Base-by-base conservation (phyloP, 345 rosid species). In the Gossypium rotundifolium region DNA sequence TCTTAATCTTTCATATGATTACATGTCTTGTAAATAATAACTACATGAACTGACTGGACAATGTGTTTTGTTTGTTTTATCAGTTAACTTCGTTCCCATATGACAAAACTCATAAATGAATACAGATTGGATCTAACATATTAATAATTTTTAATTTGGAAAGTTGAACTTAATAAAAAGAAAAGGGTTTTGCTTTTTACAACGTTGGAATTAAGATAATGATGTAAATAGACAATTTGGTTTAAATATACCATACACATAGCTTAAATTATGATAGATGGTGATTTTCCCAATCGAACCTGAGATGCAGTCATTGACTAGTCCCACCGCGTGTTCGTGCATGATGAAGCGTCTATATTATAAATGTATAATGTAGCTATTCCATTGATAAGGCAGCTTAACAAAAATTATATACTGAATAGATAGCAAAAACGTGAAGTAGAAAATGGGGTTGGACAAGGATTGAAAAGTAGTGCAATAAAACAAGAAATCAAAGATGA, bases 171-270 rank as follows among this genome's bases (percentile, higher is more conserved):
- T 13, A 22, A 2, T 53, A 53, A 7, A 52, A 16, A 1, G 45
- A 12, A 49, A 25, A 59, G 42, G 9, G 61, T 44, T 54, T 38
- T 7, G n/a, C 55, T 63, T 20, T n/a, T 7, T 0, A 4, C 11
- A 13, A 73, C 7, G 23, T 53, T 13, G 10, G 9, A 61, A 40
- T 60, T 59, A 54, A 57, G 70, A 65, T 58, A 84, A 70, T 12
- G 2, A 77, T 17, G 55, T 62, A 10, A 17, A 33, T 33, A 33
- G 38, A 25, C 51, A 42, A 65, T 14, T n/a, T 42, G 40, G n/a
- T 8, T 18, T 18, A 18, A 54, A 54, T 1, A 17, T 8, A 54
- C 20, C 23, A 4, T n/a, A 54, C 9, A 54, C 59, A 0, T 46
- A 46, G 51, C 13, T 8, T 46, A 3, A n/a, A 51, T 13, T 58